Evolutionary conservation across 768 basidiomycete species (phyloP), one percentile per base, ranked within the genome.

Genomic region (Lactifluus volemus): DNA sequence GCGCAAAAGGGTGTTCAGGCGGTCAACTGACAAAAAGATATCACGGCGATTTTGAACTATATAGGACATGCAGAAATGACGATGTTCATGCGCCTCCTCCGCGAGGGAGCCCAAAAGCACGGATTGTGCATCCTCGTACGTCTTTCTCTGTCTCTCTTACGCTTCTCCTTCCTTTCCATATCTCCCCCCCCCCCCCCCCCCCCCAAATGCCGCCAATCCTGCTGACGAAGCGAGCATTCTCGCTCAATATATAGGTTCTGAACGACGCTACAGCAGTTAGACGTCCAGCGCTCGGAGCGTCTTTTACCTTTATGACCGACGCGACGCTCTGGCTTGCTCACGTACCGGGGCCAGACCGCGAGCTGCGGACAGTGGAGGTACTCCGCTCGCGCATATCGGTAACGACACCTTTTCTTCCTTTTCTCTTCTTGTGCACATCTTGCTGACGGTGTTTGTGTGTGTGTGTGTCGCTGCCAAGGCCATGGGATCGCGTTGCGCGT

Each of bases 201-300:
- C n/a, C 39, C 14, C 0, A 48, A 11, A 11, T 36, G 10, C 21
- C 41, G 32, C 41, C 5, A 21, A 12, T 10, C 47, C 15, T 42
- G 29, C 34, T 49, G 59, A 50, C 14, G 19, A 42, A 49, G 39
- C 9, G 4, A 17, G 4, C 25, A 9, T 10, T 29, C 11, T 14
- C 2, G 15, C 5, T 5, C 15, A 39, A 15, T 19, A 25, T 14
- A n/a, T 15, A 90, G 89, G 77, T 87, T 8, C 73, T 86, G 48
- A 62, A 62, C 39, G 51, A 62, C 39, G 58, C 73, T 53, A 71
- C 70, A 5, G 73, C 72, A 1, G 73, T 70, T 8, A 76, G 81
- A 59, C 89, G 87, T 67, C 88, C 88, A 5, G 86, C 87, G 0
- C 75, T 92, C 14, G 89, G 89, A 0, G 84, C 88, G 1, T 85